Base-by-base conservation (phyloP, 2,329 filamentous ascomycete genomes). In the Exophiala sideris region DNA sequence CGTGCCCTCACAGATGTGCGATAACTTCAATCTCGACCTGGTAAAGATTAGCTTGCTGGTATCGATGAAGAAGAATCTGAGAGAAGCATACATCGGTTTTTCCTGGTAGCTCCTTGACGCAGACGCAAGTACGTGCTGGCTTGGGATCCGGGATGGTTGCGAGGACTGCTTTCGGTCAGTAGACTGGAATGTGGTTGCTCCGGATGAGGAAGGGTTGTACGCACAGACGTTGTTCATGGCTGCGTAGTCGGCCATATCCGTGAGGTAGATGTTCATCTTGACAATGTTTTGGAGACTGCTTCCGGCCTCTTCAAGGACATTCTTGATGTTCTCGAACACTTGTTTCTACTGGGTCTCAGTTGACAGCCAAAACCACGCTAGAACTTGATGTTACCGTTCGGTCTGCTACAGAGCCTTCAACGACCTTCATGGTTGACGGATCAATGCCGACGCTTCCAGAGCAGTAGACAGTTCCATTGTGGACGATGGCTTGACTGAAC, bases 161-260 rank as follows among this genome's bases (percentile, higher is more conserved):
- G 18, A 59, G 48, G 48, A 52, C 57, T 60, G 40, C 39, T 52
- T 44, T 32, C 3, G 45, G 45, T 51, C 18, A 53, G 54, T 41
- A 29, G 16, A 46, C 11, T 55, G 54, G 52, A 52, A 57, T 59
- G 57, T 51, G 41, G 41, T 24, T 44, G 20, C 5, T 16, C 49
- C 3, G 32, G 24, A 32, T 36, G 36, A 32, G 34, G 41, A 24
- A 40, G 12, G 21, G 48, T 33, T 18, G 36, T 20, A 54, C 57
- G 57, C 57, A 60, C 94, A 95, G 67, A 89, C 87, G 62, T 79
- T 79, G 74, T 96, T 95, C 88, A 95, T 90, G 70, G 84, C 84
- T 70, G 73, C 77, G 65, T 87, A 88, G 66, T 87, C 75, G 44
- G 79, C 73, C 83, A 88, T 88, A 54, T 79, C 77, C 1, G 79